These are phyloP conservation scores for Buddleja alternifolia DNA, from an alignment of 257 asterid genomes.

Conservation along the genomic window DNA sequence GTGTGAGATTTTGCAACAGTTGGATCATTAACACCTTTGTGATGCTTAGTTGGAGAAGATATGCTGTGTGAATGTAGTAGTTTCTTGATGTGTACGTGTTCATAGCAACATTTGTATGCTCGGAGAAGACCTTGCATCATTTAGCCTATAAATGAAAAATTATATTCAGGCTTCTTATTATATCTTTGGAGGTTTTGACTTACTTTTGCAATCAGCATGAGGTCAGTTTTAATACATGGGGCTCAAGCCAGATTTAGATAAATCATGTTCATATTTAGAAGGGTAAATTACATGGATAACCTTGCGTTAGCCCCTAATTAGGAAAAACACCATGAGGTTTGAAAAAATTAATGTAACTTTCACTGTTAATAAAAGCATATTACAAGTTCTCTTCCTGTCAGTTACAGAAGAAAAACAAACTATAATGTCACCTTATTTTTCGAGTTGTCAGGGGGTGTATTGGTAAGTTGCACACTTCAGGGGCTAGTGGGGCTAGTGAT, in stretches of 20 bases:
- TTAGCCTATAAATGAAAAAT: constrained; percentile 19
- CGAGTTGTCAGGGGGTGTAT: no score
- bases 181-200: not conserved
- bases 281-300: no score
- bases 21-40: constrained; percentile 26
- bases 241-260: not conserved
- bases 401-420: no score
- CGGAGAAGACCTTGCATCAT: constrained; percentile 56
- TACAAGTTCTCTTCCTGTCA: no score
- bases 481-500: no score
- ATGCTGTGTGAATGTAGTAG: constrained; percentile 14
- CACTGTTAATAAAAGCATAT: no score
- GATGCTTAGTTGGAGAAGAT: constrained; percentile 25
- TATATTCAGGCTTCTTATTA: not conserved
- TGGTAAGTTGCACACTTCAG: no score
- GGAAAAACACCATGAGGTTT: no score
- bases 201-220: constrained; percentile 1
- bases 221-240: not conserved
- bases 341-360: no score
- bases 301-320: no score
- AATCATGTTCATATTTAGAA: not conserved
- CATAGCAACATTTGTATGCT: constrained; percentile 45
- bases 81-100: constrained; percentile 32
- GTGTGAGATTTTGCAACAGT: constrained; percentile 29
- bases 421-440: no score